Conservation (phyloP, 257 asterid genomes). For the Solanum neorickii region DNA sequence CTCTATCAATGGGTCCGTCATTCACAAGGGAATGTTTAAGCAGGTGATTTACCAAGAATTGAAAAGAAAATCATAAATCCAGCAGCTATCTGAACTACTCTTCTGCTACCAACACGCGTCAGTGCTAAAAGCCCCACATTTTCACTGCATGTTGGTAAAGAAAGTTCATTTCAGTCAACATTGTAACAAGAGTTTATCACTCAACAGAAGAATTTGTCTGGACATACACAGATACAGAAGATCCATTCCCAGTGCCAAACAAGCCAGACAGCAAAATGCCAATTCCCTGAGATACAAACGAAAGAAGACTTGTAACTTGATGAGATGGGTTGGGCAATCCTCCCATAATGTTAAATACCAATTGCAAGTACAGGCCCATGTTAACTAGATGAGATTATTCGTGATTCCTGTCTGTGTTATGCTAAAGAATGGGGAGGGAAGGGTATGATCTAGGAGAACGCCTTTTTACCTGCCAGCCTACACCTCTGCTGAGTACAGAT, state of each 20-base stretch:
- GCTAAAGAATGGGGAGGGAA: background rate
- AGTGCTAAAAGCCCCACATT: constrained; percentile 85
- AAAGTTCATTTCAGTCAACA: background rate
- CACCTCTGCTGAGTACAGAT: constrained; percentile 77
- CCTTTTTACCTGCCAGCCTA: constrained; percentile 92
- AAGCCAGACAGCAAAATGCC: constrained; percentile 69
- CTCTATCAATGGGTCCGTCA: background rate
- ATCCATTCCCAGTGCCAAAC: constrained; percentile 78
- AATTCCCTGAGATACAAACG: constrained; percentile 46
- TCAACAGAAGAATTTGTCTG: background rate
- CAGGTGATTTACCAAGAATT: constrained; percentile 46
- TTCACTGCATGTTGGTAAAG: constrained; percentile 37
- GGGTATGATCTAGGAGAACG: background rate
- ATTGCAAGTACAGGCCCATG: background rate
- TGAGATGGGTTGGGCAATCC: background rate
- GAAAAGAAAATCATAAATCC: constrained; percentile 96
- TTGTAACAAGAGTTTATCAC: background rate
- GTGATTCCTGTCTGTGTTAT: background rate
- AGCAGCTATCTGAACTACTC: constrained; percentile 92
- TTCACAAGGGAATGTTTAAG: background rate
- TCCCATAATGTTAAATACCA: background rate
- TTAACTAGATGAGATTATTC: background rate
- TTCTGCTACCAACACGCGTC: constrained; percentile 89
- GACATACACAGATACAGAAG: constrained; percentile 84
- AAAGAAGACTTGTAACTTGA: background rate